Conservation (phyloP, 768 basidiomycete genomes). For the Psilocybe tampanensis region DNA sequence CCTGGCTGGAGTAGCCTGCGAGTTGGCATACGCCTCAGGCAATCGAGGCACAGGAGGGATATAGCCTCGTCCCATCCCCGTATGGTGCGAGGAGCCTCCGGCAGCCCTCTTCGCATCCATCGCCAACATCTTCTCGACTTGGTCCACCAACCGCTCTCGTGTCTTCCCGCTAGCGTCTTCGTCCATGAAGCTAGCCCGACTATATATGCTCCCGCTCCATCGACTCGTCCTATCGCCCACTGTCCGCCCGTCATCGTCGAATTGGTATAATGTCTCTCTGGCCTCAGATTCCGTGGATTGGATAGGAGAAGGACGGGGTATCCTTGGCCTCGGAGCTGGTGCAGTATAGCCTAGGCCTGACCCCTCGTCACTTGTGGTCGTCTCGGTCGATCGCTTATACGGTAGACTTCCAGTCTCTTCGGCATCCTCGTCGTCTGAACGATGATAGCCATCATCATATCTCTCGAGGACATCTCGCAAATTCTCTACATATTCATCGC, state of each 20-base stretch:
- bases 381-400: no score
- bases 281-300: not conserved
- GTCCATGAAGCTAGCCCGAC: constrained; percentile 56
- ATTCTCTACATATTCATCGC: constrained; percentile 31
- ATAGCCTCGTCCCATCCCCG: constrained; percentile 9
- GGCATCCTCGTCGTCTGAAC: no score
- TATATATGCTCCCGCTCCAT: constrained; percentile 51
- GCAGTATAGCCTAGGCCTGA: no score
- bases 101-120: constrained; percentile 20
- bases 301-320: not conserved
- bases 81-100: no score
- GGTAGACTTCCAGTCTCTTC: no score
- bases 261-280: not conserved
- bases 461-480: constrained; percentile 41
- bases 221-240: constrained; percentile 36
- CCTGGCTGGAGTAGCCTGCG: constrained; percentile 19
- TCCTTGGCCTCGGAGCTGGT: no score
- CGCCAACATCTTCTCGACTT: constrained; percentile 56
- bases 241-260: constrained; percentile 21
- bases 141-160: constrained; percentile 49
- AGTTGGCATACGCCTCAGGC: constrained; percentile 30
- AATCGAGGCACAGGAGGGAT: constrained; percentile 50
- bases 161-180: constrained; percentile 48
- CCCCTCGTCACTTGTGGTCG: no score
- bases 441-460: constrained; percentile 28